Evolutionary conservation across 2,329 filamentous ascomycete genomes (phyloP), one percentile per base, ranked within the genome.

Genomic region (Capronia americana): DNA sequence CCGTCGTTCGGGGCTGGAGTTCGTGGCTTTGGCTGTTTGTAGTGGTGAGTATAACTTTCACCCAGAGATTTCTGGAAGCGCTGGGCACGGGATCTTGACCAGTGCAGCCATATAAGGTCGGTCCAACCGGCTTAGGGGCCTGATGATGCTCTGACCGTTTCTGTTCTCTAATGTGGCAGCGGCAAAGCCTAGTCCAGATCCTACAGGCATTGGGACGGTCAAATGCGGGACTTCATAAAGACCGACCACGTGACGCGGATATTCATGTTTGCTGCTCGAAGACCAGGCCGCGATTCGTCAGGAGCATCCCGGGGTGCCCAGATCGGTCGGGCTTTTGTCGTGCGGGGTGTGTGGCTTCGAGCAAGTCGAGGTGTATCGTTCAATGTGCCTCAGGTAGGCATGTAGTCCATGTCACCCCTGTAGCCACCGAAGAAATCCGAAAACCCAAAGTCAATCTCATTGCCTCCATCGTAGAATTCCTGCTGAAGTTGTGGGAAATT

Each of bases 361-460:
- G 38, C n/a, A 8, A 20, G 17, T 44, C 14, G 38, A 44, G 4
- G 38, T n/a, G 7, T 2, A 6, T 20, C 17, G 38, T 53, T 11
- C 3, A 53, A 24, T 8, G 3, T 24, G 14, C 23, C 20, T 59
- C 24, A 51, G 26, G 38, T 30, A 32, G 54, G 53, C 54, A 53
- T 57, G 50, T 65, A 65, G 30, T 66, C 66, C 24, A 41, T 26
- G 14, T 64, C 63, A 30, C 48, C 38, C 17, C 17, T 44, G 34
- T 64, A 64, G 14, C 61, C 61, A 30, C 67, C 67, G 53, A 69
- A 69, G 61, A 69, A 69, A 23, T 69, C 67, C 4, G 64, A 64
- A 24, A 69, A 69, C 4, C 67, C 67, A 38, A 66, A 60, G 12
- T 66, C 67, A 14, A 66, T 24, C 7, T 69, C 67, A 46, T 56